Evolutionary conservation across 371 early-diverging fungal species (phyloP).

Genomic region (Zancudomyces culisetae): DNA sequence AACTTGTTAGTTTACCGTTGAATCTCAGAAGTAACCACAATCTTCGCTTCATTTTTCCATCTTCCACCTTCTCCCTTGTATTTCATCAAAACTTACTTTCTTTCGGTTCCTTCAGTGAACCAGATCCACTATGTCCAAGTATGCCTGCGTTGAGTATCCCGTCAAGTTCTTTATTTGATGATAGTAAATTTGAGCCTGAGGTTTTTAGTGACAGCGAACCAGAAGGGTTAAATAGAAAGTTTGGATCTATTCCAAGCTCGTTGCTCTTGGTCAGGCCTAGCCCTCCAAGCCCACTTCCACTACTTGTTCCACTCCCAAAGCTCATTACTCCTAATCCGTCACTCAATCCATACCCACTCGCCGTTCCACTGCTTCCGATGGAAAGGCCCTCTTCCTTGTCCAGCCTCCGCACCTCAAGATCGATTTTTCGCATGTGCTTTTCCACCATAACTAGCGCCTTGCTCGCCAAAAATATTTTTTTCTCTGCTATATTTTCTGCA

Average conservation of each 20-base stretch:
- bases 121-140: too few species aligned
- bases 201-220: not conserved
- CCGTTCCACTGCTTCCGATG: not conserved
- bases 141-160: too few species aligned
- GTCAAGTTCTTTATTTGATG: too few species aligned
- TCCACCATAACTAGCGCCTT: constrained; percentile 22
- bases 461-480: constrained; percentile 15
- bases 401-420: constrained; percentile 16
- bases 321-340: too few species aligned
- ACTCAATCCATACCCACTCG: not conserved
- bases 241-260: not conserved
- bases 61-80: too few species aligned
- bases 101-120: too few species aligned
- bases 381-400: constrained; percentile 10
- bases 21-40: too few species aligned
- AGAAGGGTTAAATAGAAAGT: not conserved
- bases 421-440: constrained; percentile 11
- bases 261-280: not conserved
- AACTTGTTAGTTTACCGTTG: too few species aligned
- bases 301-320: constrained; percentile 9
- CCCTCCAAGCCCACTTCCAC: constrained; percentile 3
- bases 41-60: too few species aligned
- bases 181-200: not conserved
- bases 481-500: constrained; percentile 14
- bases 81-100: too few species aligned